A percentile compares a stretch with the other conserved stretches of the same genome.
Evolutionary conservation across 495 filamentous ascomycete genomes (phyloP).

Genomic region (Neurospora sp.): DNA sequence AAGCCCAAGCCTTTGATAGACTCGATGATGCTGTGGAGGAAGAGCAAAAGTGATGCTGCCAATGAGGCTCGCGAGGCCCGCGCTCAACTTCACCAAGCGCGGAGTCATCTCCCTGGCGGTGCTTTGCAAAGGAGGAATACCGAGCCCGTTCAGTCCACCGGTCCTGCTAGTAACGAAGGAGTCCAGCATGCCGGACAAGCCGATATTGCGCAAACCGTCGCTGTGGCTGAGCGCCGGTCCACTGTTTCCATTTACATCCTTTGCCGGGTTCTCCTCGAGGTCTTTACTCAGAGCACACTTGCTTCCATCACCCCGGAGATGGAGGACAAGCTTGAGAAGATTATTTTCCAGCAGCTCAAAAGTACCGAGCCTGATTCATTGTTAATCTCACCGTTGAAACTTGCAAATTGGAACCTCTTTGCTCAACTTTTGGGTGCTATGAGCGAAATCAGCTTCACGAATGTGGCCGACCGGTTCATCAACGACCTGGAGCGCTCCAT

Average conservation of each 20-base stretch:
- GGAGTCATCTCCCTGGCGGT: constrained; percentile 16
- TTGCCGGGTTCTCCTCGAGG: constrained; percentile 86
- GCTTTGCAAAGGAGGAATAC: constrained; percentile 38
- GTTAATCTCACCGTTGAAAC: constrained; percentile 62
- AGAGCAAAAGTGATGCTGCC: constrained; percentile 83
- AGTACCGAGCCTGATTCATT: constrained; percentile 78
- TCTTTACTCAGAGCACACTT: constrained; percentile 80
- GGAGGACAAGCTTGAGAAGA: constrained; percentile 81
- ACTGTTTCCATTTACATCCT: constrained; percentile 91
- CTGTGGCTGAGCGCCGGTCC: constrained; percentile 73
- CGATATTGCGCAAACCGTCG: constrained; percentile 30
- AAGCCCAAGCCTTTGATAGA: constrained; percentile 96
- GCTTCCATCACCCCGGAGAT: constrained; percentile 75
- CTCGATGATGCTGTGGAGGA: constrained; percentile 94
- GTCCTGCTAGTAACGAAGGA: constrained; percentile 2
- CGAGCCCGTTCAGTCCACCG: constrained; percentile 32
- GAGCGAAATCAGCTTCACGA: constrained; percentile 82
- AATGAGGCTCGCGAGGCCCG: constrained; percentile 47
- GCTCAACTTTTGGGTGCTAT: constrained; percentile 86
- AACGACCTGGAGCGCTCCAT: constrained; percentile 67
- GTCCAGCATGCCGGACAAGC: not conserved
- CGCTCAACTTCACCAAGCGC: constrained; percentile 52
- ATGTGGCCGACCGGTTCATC: constrained; percentile 72
- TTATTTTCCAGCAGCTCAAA: constrained; percentile 87
- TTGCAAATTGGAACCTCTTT: constrained; percentile 93